Evolutionary conservation across 2,329 filamentous ascomycete genomes (phyloP), one percentile per base, ranked within the genome.

Genomic region (Tolypocladium endophyticum): DNA sequence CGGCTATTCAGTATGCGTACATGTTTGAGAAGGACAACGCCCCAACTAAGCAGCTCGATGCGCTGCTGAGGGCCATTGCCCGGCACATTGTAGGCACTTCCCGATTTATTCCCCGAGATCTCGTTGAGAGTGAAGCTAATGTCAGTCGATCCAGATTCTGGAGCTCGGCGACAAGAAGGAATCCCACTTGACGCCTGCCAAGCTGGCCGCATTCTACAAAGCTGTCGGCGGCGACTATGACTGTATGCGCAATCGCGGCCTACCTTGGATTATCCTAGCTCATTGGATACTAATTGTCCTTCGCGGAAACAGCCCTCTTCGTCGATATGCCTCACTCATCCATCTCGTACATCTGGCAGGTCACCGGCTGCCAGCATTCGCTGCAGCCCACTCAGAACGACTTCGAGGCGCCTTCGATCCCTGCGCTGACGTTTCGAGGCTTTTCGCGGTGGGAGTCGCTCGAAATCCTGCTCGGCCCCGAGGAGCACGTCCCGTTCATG

Each of bases 401-500:
- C 63, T 97, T 89, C 71, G 82, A 82, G 4, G 79, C 86, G 0
- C 94, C 93, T 0, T 86, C 83, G 0, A 82, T 97, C 50, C 94
- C 94, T 0, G 90, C 92, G 18, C 77, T 99, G 59, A 95, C 93
- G 41, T 79, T 82, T 0, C 84, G 85, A 68, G 94, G 94, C 47
- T 99, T 96, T 72, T 89, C 93, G 52, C 87, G 90, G 71, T 99
- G 93, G 93, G 88, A 96, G 76, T 91, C 90, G 0, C 89, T 97
- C 59, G 91, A 97, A 75, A 82, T 96, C 28, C 78, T 97, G 41
- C 82, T 97, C 1, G 89, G 87, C 1, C 94, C 94, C 0, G 88
- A 94, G 65, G 90, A 95, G 67, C 92, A 97, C 75, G 88, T 92
- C 0, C 85, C 85, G 0, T 93, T 92, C 67, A 73, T 99, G 30